Conservation (phyloP, 352 stramenopile genomes). For the Elongisporangium undulatum region DNA sequence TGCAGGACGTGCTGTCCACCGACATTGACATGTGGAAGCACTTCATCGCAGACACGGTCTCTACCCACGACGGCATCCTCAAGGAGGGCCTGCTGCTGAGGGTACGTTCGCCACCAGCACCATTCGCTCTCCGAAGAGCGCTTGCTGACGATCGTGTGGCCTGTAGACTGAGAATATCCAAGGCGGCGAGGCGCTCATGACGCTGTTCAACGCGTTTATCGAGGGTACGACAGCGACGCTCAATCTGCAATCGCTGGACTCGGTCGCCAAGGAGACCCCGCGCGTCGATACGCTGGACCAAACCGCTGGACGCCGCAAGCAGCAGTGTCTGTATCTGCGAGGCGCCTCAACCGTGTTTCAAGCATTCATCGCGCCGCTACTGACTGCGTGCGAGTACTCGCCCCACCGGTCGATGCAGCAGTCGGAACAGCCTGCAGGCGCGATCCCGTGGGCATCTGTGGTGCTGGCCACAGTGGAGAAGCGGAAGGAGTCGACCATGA, state of each 20-base stretch:
- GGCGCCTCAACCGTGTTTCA: slow-evolving; percentile 40
- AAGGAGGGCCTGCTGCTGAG: slow-evolving; percentile 38
- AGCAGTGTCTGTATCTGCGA: slow-evolving; percentile 54
- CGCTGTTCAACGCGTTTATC: slow-evolving; percentile 41
- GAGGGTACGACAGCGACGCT: slow-evolving; percentile 31
- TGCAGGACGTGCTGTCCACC: slow-evolving; percentile 60
- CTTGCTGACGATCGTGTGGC: background rate
- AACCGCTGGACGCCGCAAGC: slow-evolving; percentile 31
- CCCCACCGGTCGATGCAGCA: background rate
- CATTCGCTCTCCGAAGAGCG: background rate
- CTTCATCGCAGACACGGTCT: slow-evolving; percentile 60
- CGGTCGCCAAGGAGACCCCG: slow-evolving; percentile 16
- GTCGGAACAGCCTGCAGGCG: background rate
- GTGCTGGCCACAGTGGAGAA: background rate
- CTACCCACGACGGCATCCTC: slow-evolving; percentile 48
- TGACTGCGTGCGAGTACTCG: background rate
- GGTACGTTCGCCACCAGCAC: slow-evolving; percentile 13
- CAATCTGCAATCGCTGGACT: slow-evolving; percentile 45
- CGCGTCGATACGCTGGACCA: slow-evolving; percentile 4
- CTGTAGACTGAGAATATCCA: slow-evolving; percentile 47
- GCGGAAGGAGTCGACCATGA: background rate
- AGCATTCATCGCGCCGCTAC: slow-evolving; percentile 31
- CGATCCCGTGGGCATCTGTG: background rate
- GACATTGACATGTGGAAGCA: slow-evolving; percentile 60
- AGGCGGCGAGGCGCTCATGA: slow-evolving; percentile 40